Percentiles rank a stretch among this genome's conserved stretches.
Conservation (phyloP, 352 stramenopile genomes). For the Phytophthora sojae region DNA sequence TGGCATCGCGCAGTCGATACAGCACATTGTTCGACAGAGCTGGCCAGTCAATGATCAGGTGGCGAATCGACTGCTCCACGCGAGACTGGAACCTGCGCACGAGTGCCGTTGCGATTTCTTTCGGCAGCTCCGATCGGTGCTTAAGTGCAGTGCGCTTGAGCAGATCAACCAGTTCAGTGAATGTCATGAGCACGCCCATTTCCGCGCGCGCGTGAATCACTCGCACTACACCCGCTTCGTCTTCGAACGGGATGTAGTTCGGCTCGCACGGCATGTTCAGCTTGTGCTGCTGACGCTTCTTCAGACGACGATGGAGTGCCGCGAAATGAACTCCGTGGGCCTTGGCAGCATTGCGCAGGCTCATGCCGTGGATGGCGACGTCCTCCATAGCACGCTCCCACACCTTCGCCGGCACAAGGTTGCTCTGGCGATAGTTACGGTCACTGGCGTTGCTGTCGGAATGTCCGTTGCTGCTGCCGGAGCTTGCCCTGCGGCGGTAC, state of each 20-base stretch:
- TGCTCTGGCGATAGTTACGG: slow-evolving; percentile 59
- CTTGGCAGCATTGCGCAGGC: slow-evolving; percentile 67
- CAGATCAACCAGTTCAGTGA: slow-evolving; percentile 73
- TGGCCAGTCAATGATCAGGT: slow-evolving; percentile 74
- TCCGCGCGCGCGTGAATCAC: slow-evolving; percentile 75
- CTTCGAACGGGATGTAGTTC: slow-evolving; percentile 73
- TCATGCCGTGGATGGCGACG: slow-evolving; percentile 75
- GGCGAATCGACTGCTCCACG: slow-evolving; percentile 67
- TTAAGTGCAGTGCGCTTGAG: slow-evolving; percentile 69
- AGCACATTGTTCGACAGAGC: slow-evolving; percentile 39
- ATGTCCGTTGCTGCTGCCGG: slow-evolving; percentile 22
- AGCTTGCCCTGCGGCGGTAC: slow-evolving; percentile 30
- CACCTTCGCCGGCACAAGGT: slow-evolving; percentile 62
- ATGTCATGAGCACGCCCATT: slow-evolving; percentile 75
- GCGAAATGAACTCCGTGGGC: slow-evolving; percentile 72
- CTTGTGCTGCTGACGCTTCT: slow-evolving; percentile 67
- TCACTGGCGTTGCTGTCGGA: slow-evolving; percentile 40
- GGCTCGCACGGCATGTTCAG: slow-evolving; percentile 48
- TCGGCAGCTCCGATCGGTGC: slow-evolving; percentile 49
- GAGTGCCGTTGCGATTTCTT: slow-evolving; percentile 48
- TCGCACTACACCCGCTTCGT: slow-evolving; percentile 72
- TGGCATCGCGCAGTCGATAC: slow-evolving; percentile 41
- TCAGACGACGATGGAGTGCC: slow-evolving; percentile 69
- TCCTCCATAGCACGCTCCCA: slow-evolving; percentile 77
- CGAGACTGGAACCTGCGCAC: slow-evolving; percentile 64